Conservation (phyloP, 208 protist species). For the Leishmania braziliensis region DNA sequence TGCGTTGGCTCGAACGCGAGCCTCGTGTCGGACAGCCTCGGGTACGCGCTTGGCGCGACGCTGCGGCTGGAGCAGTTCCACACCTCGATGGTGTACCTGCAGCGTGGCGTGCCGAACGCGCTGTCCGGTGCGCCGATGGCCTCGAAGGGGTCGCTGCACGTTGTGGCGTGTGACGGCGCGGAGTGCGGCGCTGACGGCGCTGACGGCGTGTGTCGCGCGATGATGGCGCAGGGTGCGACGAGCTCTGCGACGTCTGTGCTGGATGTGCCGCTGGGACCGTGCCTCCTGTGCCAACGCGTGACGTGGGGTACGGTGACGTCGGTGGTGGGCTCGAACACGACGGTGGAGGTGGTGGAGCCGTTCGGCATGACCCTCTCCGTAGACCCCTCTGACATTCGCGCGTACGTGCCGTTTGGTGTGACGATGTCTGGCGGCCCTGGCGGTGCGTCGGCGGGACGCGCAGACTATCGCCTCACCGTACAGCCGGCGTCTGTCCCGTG, state of each 20-base stretch:
- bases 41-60: slow-evolving; percentile 35
- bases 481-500: slow-evolving; percentile 33
- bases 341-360: slow-evolving; percentile 40
- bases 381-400: slow-evolving; percentile 28
- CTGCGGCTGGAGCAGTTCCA: slow-evolving; percentile 35
- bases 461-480: slow-evolving; percentile 13
- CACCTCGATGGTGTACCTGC: slow-evolving; percentile 38
- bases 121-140: slow-evolving; percentile 32
- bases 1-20: slow-evolving; percentile 22
- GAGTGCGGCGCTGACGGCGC: slow-evolving; percentile 20
- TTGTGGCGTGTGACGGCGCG: slow-evolving; percentile 27
- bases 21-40: slow-evolving; percentile 22
- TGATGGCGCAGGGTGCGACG: slow-evolving; percentile 6
- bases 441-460: background rate
- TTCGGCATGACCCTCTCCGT: slow-evolving; percentile 36
- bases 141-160: slow-evolving; percentile 6
- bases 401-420: slow-evolving; percentile 43
- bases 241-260: slow-evolving; percentile 1
- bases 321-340: slow-evolving; percentile 36
- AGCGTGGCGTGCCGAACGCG: slow-evolving; percentile 36
- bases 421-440: slow-evolving; percentile 37
- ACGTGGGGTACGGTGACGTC: background rate
- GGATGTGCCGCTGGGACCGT: slow-evolving; percentile 38
- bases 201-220: slow-evolving; percentile 11
- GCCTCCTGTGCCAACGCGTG: slow-evolving; percentile 57